Evolutionary conservation across 73 alveolate species (phyloP), one percentile per base, ranked within the genome.

Genomic region (Stentor roeselii): DNA sequence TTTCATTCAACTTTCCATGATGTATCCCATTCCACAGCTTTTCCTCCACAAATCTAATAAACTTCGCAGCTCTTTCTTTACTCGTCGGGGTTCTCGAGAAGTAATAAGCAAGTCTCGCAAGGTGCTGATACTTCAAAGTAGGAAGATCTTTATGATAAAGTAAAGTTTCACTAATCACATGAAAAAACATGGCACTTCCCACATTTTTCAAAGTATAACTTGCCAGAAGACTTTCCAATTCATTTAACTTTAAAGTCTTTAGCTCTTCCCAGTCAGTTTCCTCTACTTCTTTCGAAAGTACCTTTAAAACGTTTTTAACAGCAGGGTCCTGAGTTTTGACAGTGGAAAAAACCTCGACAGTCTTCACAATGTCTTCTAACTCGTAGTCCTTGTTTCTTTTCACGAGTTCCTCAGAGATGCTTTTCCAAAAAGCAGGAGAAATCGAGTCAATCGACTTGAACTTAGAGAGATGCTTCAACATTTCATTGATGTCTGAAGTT

Each of bases 91-190:
- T 40, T 30, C 80, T n/a, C 27, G 42, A 27, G 41, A 67, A 67
- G 37, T 67, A 67, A 67, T 67, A 67, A 34, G 80, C 80, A 21
- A 67, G n/a, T 67, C 34, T 67, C 2, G 80, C n/a, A 0, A 67
- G 27, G 37, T 67, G n/a, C 34, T 67, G 37, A n/a, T 21, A 32
- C 1, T 27, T 34, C 2, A 32, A n/a, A 30, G 21, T 67, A 27
- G n/a, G 41, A 67, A 67, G 34, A 67, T 67, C 80, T 27, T 36
- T n/a, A 32, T 67, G 80, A 27, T 21, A 27, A 1, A 67, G 14
- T n/a, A 67, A 27, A 1, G 80, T 40, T 21, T 67, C 34, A 30
- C 42, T 21, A 27, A 67, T 21, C 42, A 21, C 11, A 36, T 67
- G 15, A 32, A 27, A 67, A 21, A 67, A 67, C 21, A 21, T 15